Evolutionary conservation across 139 green algal genomes (phyloP), one percentile per base, ranked within the genome.

Genomic region (Chlamydomonas schloesseri): DNA sequence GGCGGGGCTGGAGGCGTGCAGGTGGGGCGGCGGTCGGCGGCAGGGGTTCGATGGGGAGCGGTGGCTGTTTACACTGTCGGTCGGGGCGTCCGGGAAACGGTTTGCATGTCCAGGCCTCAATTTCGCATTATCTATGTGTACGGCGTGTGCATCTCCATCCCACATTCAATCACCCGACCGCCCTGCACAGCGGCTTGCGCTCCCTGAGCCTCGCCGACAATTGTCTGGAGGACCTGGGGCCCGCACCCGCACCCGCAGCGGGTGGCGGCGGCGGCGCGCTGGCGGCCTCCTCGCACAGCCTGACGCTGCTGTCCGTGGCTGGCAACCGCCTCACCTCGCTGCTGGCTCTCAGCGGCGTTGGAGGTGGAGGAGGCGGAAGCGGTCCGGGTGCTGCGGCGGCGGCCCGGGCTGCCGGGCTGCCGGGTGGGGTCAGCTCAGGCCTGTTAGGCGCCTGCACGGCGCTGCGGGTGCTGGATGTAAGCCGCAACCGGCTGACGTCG

Each of bases 141-240:
- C n/a, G n/a, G n/a, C n/a, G n/a, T n/a, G n/a, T n/a, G n/a, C n/a
- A n/a, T n/a, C n/a, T n/a, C n/a, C n/a, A n/a, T n/a, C n/a, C n/a
- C n/a, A n/a, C n/a, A n/a, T n/a, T n/a, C n/a, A n/a, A n/a, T n/a
- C n/a, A n/a, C n/a, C n/a, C n/a, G n/a, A n/a, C n/a, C n/a, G n/a
- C n/a, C n/a, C n/a, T n/a, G n/a, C 58, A 6, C 76, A 83, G 76
- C 15, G 37, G 34, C 42, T 31, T 84, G 36, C 46, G 78, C 28
- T n/a, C 13, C 55, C 46, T 86, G 50, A 78, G 58, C 34, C 50
- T 86, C 4, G 80, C 67, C 9, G 80, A 77, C 80, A 86, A 86
- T 47, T 21, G 23, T 4, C 80, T 84, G 11, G 74, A 46, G 4
- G 64, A 67, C 29, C 14, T 84, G 10, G 78, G 78, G 37, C 28